Evolutionary conservation across 768 basidiomycete genomes (phyloP), one percentile per base, ranked within the genome.

Genomic region (Hysterangium stoloniferum): DNA sequence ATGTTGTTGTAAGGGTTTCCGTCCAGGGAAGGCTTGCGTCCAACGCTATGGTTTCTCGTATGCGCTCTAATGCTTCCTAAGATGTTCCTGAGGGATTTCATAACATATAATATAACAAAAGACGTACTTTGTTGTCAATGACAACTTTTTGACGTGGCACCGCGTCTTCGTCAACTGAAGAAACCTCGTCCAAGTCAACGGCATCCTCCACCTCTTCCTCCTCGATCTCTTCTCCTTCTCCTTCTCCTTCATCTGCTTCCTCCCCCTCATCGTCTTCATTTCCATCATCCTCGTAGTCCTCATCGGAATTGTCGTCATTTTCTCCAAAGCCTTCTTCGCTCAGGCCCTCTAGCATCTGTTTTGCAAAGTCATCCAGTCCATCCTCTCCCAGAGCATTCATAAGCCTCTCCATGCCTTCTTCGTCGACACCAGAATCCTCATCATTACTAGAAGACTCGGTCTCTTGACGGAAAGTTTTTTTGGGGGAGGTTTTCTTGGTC

Each of bases 131-230:
- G 66, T 94, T 87, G 71, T 94, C 80, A 48, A 89, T 79, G 57
- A 83, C 82, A 40, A 90, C 66, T 70, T 92, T 94, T 71, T 84
- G 84, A 52, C 71, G 73, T n/a, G 85, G 88, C 25, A 92, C 75
- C 1, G 71, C 77, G 60, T 95, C 93, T 50, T 88, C 85, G 54
- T 92, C 87, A 12, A 90, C 72, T 4, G 69, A 69, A 2, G 62
- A 53, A 5, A 79, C 68, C 34, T 89, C 84, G 56, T 91, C 89
- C 8, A 91, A 66, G 1, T 77, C 72, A 27, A 88, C 61, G 9
- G 62, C 61, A 4, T 66, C 64, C 11, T 65, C 64, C 28, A 62
- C 62, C 19, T 60, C 65, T 19, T 59, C 66, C 20, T 64, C 64
- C 4, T 58, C 62, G 1, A 57, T 60, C 1, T 38, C 62, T 24